A percentile compares a stretch with the other conserved stretches of the same genome.
phyloP scores from a whole-genome alignment of 148 eudicot species.

The Vaccinium darrowii region DNA sequence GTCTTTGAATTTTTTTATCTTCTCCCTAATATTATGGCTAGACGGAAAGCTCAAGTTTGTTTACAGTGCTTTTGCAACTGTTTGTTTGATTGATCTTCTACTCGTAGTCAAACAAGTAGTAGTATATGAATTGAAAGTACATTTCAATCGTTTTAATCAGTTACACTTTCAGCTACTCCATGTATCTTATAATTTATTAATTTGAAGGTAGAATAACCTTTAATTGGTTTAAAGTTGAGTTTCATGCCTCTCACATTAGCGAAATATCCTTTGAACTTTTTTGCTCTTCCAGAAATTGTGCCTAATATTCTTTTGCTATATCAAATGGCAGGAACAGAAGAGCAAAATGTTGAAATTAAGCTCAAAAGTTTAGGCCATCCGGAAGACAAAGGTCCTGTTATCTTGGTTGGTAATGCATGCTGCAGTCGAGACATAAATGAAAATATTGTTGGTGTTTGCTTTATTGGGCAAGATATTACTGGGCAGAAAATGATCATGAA shows the following conservation, averaged over 20 bases:
- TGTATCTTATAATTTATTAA: neutral
- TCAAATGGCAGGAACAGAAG: constrained; percentile 63
- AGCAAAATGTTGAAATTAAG: constrained; percentile 55
- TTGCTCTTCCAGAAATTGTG: neutral
- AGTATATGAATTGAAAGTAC: neutral
- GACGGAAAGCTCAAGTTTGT: neutral
- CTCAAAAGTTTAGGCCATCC: constrained; percentile 48
- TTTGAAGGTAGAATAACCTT: constrained; percentile 1
- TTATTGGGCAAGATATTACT: constrained; percentile 76
- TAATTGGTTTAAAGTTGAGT: neutral
- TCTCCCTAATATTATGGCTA: neutral
- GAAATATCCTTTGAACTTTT: neutral
- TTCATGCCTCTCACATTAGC: neutral
- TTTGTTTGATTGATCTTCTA: neutral
- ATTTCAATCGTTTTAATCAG: neutral
- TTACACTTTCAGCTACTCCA: neutral
- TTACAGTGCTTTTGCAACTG: neutral
- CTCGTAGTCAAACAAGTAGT: neutral
- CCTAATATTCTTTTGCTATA: constrained; percentile 1
- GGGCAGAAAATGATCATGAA: constrained; percentile 54
- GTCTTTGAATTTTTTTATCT: neutral
- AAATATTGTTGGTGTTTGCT: constrained; percentile 67
- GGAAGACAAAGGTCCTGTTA: constrained; percentile 39
- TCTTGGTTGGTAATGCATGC: constrained; percentile 63
- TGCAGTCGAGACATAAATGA: constrained; percentile 58